Conservation (phyloP, 2,329 filamentous ascomycete genomes). For the Parafenestella ontariensis region DNA sequence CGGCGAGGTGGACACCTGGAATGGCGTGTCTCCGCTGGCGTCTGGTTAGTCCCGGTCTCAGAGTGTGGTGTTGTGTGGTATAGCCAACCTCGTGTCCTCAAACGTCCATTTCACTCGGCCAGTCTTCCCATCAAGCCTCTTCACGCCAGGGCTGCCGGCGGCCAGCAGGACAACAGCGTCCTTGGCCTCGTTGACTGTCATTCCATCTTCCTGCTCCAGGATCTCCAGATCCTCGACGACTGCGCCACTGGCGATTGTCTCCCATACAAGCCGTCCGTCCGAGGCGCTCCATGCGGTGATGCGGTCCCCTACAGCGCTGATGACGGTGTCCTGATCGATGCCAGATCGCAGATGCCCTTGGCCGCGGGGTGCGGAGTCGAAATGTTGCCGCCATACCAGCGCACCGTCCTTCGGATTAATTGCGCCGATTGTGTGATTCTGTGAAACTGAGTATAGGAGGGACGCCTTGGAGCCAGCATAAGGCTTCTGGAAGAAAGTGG, state of each 20-base stretch:
- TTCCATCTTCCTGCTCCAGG: slow-evolving; percentile 70
- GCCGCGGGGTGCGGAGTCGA: slow-evolving; percentile 56
- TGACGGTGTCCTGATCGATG: slow-evolving; percentile 79
- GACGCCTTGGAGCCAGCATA: slow-evolving; percentile 82
- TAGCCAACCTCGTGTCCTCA: slow-evolving; percentile 63
- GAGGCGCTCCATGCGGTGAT: slow-evolving; percentile 85
- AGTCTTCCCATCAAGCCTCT: slow-evolving; percentile 74
- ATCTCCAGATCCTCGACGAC: slow-evolving; percentile 76
- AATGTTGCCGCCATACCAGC: slow-evolving; percentile 83
- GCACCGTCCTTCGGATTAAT: slow-evolving; percentile 86
- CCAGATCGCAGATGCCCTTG: slow-evolving; percentile 68
- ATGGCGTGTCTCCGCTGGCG: slow-evolving; percentile 70
- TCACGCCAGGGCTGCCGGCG: slow-evolving; percentile 66
- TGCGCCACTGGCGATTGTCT: slow-evolving; percentile 63
- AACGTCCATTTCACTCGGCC: slow-evolving; percentile 83
- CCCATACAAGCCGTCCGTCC: slow-evolving; percentile 81
- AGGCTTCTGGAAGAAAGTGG: slow-evolving; percentile 95
- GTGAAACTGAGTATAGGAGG: slow-evolving; percentile 88
- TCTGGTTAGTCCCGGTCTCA: slow-evolving; percentile 15
- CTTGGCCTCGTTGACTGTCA: slow-evolving; percentile 57
- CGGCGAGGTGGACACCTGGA: slow-evolving; percentile 75
- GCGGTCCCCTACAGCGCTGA: slow-evolving; percentile 72
- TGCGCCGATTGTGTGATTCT: slow-evolving; percentile 82
- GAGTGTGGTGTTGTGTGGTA: neutral
- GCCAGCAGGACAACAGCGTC: slow-evolving; percentile 74